Evolutionary conservation across 83 land plant species (phyloP).

Genomic region (Picea abies): DNA sequence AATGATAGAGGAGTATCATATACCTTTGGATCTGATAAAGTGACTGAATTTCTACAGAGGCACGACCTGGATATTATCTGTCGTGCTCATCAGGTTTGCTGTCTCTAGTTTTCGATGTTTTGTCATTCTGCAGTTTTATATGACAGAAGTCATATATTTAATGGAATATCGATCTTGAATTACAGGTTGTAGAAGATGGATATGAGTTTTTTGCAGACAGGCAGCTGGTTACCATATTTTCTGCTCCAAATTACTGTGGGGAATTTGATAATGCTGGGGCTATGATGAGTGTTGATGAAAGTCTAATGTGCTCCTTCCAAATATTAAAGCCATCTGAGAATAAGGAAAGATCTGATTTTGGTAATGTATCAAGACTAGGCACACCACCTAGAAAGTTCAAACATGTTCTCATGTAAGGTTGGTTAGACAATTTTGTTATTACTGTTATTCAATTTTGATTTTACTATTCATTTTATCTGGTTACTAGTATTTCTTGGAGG

Average conservation of each 20-base stretch:
- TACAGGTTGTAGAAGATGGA: slow-evolving; percentile 48
- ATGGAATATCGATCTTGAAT: neutral
- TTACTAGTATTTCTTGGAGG: too few relatives aligned
- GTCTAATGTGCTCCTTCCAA: slow-evolving; percentile 34
- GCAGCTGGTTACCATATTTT: slow-evolving; percentile 35
- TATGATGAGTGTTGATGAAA: slow-evolving; percentile 41
- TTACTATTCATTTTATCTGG: too few relatives aligned
- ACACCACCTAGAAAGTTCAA: neutral
- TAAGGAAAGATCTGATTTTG: slow-evolving; percentile 12
- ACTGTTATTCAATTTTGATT: too few relatives aligned
- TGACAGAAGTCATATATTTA: neutral
- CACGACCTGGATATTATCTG: slow-evolving; percentile 53
- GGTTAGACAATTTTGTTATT: too few relatives aligned
- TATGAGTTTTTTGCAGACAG: slow-evolving; percentile 41
- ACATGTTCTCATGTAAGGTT: too few relatives aligned
- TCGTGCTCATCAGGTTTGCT: slow-evolving; percentile 52
- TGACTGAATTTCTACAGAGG: slow-evolving; percentile 31
- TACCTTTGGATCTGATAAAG: slow-evolving; percentile 38
- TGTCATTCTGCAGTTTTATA: neutral
- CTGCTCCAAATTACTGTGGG: slow-evolving; percentile 27
- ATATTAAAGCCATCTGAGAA: slow-evolving; percentile 30
- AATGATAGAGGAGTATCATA: slow-evolving; percentile 40
- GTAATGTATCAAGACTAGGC: neutral
- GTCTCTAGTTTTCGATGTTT: too few relatives aligned
- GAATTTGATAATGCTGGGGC: slow-evolving; percentile 37